Conservation (phyloP, 2,329 filamentous ascomycete genomes). For the Fusarium incarnatum region DNA sequence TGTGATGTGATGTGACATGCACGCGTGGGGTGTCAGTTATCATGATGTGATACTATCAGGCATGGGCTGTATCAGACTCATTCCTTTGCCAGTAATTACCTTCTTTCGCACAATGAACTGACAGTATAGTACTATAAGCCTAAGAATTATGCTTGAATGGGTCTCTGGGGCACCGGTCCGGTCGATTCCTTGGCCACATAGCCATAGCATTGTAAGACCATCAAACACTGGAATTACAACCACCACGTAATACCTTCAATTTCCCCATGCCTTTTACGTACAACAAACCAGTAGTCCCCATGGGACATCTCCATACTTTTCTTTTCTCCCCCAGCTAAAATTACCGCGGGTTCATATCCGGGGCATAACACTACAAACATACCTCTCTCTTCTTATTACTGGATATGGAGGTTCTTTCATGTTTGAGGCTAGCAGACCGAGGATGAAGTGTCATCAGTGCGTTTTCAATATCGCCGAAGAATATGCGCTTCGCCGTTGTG, state of each 20-base stretch:
- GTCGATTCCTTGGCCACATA: slow-evolving; percentile 8
- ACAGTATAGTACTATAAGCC: neutral
- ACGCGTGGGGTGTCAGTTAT: slow-evolving; percentile 7
- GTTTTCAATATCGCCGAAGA: neutral
- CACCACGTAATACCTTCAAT: slow-evolving; percentile 5
- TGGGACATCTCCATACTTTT: slow-evolving; percentile 36
- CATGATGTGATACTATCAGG: slow-evolving; percentile 7
- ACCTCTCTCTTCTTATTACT: slow-evolving; percentile 9
- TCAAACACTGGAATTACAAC: neutral
- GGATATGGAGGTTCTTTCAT: neutral
- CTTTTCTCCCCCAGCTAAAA: slow-evolving; percentile 20
- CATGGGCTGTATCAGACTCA: slow-evolving; percentile 29
- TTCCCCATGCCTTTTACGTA: slow-evolving; percentile 40
- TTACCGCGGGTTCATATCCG: slow-evolving; percentile 19
- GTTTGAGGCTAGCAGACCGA: slow-evolving; percentile 12
- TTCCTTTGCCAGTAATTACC: slow-evolving; percentile 12
- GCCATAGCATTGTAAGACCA: slow-evolving; percentile 5
- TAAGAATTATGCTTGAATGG: slow-evolving; percentile 4
- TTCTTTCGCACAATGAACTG: neutral
- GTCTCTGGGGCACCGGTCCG: slow-evolving; percentile 6
- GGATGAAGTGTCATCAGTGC: slow-evolving; percentile 28
- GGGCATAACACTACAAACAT: slow-evolving; percentile 38
- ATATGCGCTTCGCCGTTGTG: slow-evolving; percentile 3
- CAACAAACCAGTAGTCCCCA: slow-evolving; percentile 40
- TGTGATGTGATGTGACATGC: neutral